A percentile compares a stretch with the other conserved stretches of the same genome.
Evolutionary conservation across 2,329 filamentous ascomycete genomes (phyloP).

Genomic region (Botrytis medusae): DNA sequence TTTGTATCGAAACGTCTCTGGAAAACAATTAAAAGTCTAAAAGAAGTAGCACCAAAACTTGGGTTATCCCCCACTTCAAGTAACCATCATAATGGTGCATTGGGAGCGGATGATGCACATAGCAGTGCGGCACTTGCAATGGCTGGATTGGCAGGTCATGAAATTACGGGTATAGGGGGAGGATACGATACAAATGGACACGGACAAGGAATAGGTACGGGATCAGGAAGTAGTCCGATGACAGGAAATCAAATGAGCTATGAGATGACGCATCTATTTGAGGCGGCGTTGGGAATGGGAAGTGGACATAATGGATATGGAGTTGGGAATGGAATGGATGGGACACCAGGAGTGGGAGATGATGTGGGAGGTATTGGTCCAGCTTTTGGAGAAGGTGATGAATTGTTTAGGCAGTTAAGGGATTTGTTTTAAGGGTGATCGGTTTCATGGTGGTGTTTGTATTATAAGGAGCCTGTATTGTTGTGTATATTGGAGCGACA

Average conservation of each 20-base stretch:
- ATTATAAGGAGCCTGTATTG: neutral
- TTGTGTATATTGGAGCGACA: neutral
- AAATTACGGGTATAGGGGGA: conserved; percentile 34
- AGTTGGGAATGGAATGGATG: conserved; percentile 24
- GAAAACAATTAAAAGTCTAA: conserved; percentile 65
- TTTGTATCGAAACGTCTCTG: conserved; percentile 73
- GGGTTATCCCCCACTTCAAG: conserved; percentile 43
- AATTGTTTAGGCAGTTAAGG: conserved; percentile 39
- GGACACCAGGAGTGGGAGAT: conserved; percentile 24
- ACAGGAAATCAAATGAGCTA: conserved; percentile 41
- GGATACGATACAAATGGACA: conserved; percentile 20
- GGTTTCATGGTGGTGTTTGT: neutral
- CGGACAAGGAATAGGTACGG: conserved; percentile 11
- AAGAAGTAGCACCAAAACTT: conserved; percentile 68
- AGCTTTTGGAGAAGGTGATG: conserved; percentile 40
- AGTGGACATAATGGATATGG: conserved; percentile 26
- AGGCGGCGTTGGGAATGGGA: conserved; percentile 38
- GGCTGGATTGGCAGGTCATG: conserved; percentile 51
- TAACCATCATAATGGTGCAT: neutral
- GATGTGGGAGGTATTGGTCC: conserved; percentile 26
- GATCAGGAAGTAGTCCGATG: conserved; percentile 33
- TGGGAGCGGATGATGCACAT: conserved; percentile 48
- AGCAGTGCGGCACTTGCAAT: conserved; percentile 54
- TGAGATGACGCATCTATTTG: conserved; percentile 41
- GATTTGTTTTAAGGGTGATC: conserved; percentile 36